Conservation (phyloP, 441 rosid genomes). For the Dalechampia spathulata region DNA sequence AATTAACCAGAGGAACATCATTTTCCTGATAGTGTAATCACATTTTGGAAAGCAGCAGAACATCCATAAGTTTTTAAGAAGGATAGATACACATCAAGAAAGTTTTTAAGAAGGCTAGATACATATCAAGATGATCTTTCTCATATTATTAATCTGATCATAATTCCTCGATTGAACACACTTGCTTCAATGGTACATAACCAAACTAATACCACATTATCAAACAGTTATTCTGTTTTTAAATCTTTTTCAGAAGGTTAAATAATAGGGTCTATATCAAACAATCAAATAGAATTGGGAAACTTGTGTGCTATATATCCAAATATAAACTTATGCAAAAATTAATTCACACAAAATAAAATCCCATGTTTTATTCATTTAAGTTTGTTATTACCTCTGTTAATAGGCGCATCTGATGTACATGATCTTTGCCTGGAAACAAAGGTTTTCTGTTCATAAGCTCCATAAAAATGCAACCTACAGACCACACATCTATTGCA, state of each 20-base stretch:
- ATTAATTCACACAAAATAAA: background rate
- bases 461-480: constrained; percentile 87
- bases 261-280: no score
- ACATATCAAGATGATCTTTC: no score
- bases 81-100: no score
- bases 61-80: no score
- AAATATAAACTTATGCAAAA: background rate
- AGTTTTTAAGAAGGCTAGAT: background rate
- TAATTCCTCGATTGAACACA: no score
- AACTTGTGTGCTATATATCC: no score
- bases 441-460: constrained; percentile 78
- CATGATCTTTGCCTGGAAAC: constrained; percentile 81
- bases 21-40: background rate
- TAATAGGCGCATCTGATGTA: constrained; percentile 74
- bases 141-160: no score
- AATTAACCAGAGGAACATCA: background rate
- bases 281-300: no score
- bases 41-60: background rate
- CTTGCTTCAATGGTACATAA: no score
- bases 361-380: background rate
- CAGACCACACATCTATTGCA: constrained; percentile 92
- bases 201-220: no score
- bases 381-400: constrained; percentile 42
- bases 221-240: no score
- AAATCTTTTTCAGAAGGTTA: no score